These are phyloP conservation scores for Diaporthe nobilis DNA, from an alignment of 2,329 filamentous ascomycete genomes.

Conservation along the genomic window DNA sequence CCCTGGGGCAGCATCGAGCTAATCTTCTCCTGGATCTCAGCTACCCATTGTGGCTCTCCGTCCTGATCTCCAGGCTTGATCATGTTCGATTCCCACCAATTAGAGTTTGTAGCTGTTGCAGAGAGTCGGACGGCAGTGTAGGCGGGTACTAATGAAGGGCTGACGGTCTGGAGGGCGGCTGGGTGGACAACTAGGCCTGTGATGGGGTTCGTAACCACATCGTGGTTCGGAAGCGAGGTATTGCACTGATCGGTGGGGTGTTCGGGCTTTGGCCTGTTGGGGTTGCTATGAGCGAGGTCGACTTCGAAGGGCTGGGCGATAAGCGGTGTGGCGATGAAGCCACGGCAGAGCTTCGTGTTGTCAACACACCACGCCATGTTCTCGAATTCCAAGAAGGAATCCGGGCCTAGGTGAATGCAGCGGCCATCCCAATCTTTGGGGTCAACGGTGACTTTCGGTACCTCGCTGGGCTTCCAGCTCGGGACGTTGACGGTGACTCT, in stretches of 20 bases:
- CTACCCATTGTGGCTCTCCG: conserved; percentile 60
- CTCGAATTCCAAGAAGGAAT: conserved; percentile 71
- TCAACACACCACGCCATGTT: conserved; percentile 62
- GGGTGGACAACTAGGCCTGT: conserved; percentile 65
- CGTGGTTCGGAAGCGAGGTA: conserved; percentile 57
- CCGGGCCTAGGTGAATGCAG: conserved; percentile 64
- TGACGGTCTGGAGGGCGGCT: conserved; percentile 47
- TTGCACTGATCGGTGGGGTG: conserved; percentile 62
- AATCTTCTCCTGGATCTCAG: conserved; percentile 60
- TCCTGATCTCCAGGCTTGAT: conserved; percentile 42
- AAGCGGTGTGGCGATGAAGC: conserved; percentile 67
- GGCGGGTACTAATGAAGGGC: conserved; percentile 54
- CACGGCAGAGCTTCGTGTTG: conserved; percentile 60
- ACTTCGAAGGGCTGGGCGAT: conserved; percentile 66
- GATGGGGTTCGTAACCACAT: conserved; percentile 60
- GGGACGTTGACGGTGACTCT: conserved; percentile 57
- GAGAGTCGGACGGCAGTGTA: conserved; percentile 69
- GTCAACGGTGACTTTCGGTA: conserved; percentile 55
- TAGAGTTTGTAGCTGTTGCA: conserved; percentile 63
- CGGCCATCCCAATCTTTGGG: conserved; percentile 60
- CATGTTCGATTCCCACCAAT: conserved; percentile 68
- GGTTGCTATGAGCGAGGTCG: conserved; percentile 49
- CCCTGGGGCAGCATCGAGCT: conserved; percentile 60
- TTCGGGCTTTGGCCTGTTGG: conserved; percentile 41
- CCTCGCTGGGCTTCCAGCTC: conserved; percentile 54